A percentile compares a stretch with the other conserved stretches of the same genome.
These are phyloP conservation scores for Aspergillus brunneoviolaceus DNA, from an alignment of 2,329 filamentous ascomycete genomes.

Conservation along the genomic window DNA sequence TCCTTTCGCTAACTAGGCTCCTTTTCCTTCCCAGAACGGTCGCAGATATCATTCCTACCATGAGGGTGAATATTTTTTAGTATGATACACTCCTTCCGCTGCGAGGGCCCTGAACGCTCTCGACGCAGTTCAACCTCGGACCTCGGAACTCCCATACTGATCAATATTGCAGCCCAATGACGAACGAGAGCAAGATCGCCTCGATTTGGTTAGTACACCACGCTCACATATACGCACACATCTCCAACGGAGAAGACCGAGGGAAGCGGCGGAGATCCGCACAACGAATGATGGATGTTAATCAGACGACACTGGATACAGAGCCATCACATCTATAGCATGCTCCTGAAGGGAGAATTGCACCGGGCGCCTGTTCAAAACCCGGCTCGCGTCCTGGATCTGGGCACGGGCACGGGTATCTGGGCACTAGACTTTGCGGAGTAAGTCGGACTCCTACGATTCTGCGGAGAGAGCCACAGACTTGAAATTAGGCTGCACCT, in stretches of 20 bases:
- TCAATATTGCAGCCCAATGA: slow-evolving; percentile 30
- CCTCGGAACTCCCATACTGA: neutral
- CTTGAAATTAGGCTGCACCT: no score
- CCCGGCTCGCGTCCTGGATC: slow-evolving; percentile 32
- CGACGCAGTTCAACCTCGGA: neutral
- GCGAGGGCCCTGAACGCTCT: no score
- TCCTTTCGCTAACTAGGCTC: neutral
- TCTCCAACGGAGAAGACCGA: neutral
- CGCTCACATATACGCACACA: neutral
- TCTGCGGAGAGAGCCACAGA: no score
- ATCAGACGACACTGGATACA: slow-evolving; percentile 10
- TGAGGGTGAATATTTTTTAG: slow-evolving; percentile 32
- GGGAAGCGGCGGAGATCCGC: neutral
- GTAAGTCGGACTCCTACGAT: slow-evolving; percentile 17
- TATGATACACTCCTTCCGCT: slow-evolving; percentile 10
- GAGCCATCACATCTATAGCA: slow-evolving; percentile 36
- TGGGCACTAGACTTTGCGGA: slow-evolving; percentile 42
- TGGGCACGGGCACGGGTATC: slow-evolving; percentile 39
- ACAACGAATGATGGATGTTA: neutral
- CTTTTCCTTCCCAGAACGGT: slow-evolving; percentile 24
- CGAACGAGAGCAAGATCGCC: slow-evolving; percentile 36
- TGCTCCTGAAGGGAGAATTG: slow-evolving; percentile 34
- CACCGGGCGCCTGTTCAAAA: slow-evolving; percentile 26
- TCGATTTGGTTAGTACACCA: slow-evolving; percentile 30
- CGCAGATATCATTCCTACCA: slow-evolving; percentile 35